Base-by-base conservation (phyloP, 208 protist genomes). In the Jaenimonas drosophilae region DNA sequence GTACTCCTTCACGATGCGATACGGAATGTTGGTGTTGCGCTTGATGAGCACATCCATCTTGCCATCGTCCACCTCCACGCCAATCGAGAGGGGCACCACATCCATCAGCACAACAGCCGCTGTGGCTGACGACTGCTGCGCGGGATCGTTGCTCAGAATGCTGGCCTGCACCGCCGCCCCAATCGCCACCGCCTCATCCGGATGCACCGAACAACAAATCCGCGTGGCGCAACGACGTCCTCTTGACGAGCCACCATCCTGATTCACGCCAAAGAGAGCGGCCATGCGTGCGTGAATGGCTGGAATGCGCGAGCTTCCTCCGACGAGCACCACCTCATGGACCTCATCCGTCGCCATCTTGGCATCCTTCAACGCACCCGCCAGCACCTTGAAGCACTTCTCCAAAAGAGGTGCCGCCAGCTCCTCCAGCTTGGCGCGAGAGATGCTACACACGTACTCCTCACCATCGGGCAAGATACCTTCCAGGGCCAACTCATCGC, bases 131-230 rank as follows among this genome's bases (percentile, higher is more conserved):
- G 74, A 85, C 52, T 70, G 65, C 65, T 88, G 75, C 45, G 64
- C 67, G 0, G 85, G 67, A 11, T 94, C 61, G 19, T 59, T 77
- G 44, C 59, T 78, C 9, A 98, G 64, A 14, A 98, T 86, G 59
- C 73, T 84, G 14, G 88, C 98, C 77, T 99, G 97, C 48, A 99
- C 96, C n/a, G 98, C 98, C 11, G 98, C 98, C 29, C 98, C 98
- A 24, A 98, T 87, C 3, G 98, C 98, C 12, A 99, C 98, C 11
- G 96, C 98, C 73, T 99, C 98, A 59, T 99, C 86, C 0, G 87
- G 82, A 54, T 91, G 58, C 21, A 94, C 70, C 62, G 39, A 96
- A 88, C 73, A 98, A 97, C 66, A 99, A 77, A 70, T 77, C 67
- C 64, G 85, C 9, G 47, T 55, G n/a, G n/a, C n/a, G n/a, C n/a